phyloP scores from a whole-genome alignment of 2,329 filamentous ascomycete species.

The Pseudogymnoascus destructans region DNA sequence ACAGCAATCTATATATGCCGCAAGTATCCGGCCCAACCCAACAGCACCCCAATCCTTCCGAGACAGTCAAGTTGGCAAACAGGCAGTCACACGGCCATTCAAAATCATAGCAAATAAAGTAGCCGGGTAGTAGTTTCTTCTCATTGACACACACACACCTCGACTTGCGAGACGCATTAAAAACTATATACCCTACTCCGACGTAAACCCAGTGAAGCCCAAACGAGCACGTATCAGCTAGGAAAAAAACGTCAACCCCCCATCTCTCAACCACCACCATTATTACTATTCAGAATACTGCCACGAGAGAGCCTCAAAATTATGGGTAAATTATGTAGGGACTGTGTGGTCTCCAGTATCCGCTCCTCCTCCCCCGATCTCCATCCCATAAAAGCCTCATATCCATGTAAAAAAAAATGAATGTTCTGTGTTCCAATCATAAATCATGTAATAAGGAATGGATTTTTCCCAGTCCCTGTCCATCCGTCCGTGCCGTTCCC shows the following conservation, averaged over 20 bases:
- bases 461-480: neutral
- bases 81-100: neutral
- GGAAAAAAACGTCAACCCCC: neutral
- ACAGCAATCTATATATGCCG: neutral
- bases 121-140: neutral
- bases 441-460: neutral
- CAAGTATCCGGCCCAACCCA: neutral
- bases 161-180: neutral
- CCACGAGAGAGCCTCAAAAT: constrained; percentile 4
- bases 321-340: constrained; percentile 3
- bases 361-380: neutral
- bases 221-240: neutral
- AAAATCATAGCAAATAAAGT: neutral
- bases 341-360: constrained; percentile 6
- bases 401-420: neutral
- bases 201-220: constrained; percentile 3
- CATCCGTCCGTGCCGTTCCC: neutral
- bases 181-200: neutral
- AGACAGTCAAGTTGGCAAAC: neutral
- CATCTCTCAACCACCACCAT: neutral
- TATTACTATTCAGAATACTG: constrained; percentile 7
- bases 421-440: neutral
- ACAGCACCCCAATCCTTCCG: neutral
- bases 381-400: neutral
- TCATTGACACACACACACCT: neutral